phyloP scores from a whole-genome alignment of 2,329 filamentous ascomycete genomes.

The Phyllosticta capitalensis region DNA sequence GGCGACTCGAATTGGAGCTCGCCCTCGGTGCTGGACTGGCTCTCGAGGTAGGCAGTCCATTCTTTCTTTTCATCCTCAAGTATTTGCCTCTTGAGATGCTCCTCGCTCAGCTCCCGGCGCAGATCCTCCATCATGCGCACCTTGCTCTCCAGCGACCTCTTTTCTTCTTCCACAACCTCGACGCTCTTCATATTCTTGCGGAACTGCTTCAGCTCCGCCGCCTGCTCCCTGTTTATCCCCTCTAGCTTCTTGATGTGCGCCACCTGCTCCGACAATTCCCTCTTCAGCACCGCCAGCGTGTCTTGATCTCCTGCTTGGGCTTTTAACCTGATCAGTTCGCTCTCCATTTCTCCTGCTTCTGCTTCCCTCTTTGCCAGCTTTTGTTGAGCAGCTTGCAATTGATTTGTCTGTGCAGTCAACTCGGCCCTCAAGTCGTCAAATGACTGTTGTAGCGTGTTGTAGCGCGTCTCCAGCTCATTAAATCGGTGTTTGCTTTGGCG shows the following conservation, averaged over 20 bases:
- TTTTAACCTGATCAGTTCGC: conserved; percentile 73
- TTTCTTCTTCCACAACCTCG: conserved; percentile 91
- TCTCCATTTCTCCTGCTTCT: conserved; percentile 65
- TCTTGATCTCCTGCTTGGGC: conserved; percentile 81
- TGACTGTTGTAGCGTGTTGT: conserved; percentile 48
- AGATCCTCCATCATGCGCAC: conserved; percentile 65
- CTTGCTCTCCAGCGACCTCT: conserved; percentile 68
- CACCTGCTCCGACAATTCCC: conserved; percentile 84
- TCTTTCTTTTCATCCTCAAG: conserved; percentile 79
- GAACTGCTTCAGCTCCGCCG: conserved; percentile 68
- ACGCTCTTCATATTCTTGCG: conserved; percentile 78
- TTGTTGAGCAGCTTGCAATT: conserved; percentile 53
- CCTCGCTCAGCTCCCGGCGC: conserved; percentile 68
- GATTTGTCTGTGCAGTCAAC: conserved; percentile 44
- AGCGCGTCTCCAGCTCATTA: conserved; percentile 52
- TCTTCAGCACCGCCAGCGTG: conserved; percentile 73
- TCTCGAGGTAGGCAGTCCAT: conserved; percentile 79
- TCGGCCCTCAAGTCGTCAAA: conserved; percentile 54
- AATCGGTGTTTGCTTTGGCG: conserved; percentile 54
- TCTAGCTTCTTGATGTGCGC: conserved; percentile 83
- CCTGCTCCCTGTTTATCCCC: conserved; percentile 67
- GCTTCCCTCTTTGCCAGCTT: conserved; percentile 60
- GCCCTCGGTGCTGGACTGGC: conserved; percentile 50
- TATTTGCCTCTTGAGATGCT: conserved; percentile 71
- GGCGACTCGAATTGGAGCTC: conserved; percentile 74